phyloP scores from a whole-genome alignment of 2,329 filamentous ascomycete genomes.

The Myriosclerotinia scirpicola region DNA sequence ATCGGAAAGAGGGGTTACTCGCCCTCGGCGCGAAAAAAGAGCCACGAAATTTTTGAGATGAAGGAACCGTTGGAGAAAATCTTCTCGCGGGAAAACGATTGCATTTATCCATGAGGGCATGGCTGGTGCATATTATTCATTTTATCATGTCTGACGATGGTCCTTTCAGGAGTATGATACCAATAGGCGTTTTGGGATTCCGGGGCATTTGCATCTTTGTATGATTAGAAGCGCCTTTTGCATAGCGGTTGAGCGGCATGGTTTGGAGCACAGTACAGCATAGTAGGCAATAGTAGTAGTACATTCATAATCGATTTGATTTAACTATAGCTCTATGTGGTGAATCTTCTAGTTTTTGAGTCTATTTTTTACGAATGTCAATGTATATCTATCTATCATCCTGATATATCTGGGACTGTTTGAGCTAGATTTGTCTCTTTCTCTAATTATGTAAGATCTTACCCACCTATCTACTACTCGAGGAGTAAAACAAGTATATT shows the following conservation, averaged over 20 bases:
- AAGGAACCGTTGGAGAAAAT: conserved; percentile 35
- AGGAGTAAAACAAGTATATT: too few species aligned
- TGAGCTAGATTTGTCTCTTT: too few species aligned
- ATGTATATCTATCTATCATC: too few species aligned
- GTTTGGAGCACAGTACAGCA: conserved; percentile 2
- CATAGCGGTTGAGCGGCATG: conserved; percentile 9
- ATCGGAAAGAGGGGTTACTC: conserved; percentile 2
- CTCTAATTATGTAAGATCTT: too few species aligned
- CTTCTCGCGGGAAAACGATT: conserved; percentile 46
- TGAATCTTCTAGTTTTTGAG: too few species aligned
- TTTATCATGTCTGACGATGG: background rate
- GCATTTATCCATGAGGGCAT: conserved; percentile 32
- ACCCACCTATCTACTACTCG: too few species aligned
- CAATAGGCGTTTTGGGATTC: conserved; percentile 20
- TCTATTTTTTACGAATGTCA: too few species aligned
- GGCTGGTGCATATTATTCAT: background rate
- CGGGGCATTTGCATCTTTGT: conserved; percentile 7
- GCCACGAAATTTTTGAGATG: conserved; percentile 32
- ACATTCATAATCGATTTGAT: too few species aligned
- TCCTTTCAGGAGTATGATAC: conserved; percentile 22
- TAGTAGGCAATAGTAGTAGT: too few species aligned
- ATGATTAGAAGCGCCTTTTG: conserved; percentile 18
- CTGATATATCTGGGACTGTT: too few species aligned
- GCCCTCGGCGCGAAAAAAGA: conserved; percentile 20
- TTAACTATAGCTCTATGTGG: too few species aligned